Conservation (phyloP, 2,329 filamentous ascomycete genomes). For the Stachybotrys chartarum region DNA sequence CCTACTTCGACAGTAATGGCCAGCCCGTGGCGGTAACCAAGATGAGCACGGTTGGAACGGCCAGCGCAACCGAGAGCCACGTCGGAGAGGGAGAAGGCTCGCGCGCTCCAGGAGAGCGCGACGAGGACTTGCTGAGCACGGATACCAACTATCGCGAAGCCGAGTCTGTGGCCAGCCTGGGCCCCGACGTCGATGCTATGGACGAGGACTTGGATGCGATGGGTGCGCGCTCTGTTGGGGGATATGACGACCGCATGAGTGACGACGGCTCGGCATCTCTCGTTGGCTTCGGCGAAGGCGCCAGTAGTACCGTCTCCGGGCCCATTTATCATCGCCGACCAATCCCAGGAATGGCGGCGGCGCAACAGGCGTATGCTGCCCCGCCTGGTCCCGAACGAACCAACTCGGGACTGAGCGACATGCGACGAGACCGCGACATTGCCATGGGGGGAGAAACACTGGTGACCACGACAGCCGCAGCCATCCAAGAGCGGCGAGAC, state of each 20-base stretch:
- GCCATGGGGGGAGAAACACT: slow-evolving; percentile 32
- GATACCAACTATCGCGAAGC: slow-evolving; percentile 54
- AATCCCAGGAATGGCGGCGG: slow-evolving; percentile 31
- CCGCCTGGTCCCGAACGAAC: slow-evolving; percentile 35
- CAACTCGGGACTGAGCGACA: slow-evolving; percentile 45
- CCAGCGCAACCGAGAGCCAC: slow-evolving; percentile 76
- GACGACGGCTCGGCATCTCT: slow-evolving; percentile 78
- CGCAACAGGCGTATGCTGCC: slow-evolving; percentile 28
- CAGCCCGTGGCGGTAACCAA: slow-evolving; percentile 61
- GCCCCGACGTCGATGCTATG: slow-evolving; percentile 37
- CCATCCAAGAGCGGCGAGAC: slow-evolving; percentile 47
- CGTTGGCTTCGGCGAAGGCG: slow-evolving; percentile 89
- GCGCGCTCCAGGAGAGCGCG: slow-evolving; percentile 44
- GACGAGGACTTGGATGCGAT: slow-evolving; percentile 44
- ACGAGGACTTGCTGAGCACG: slow-evolving; percentile 66
- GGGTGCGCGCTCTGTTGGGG: slow-evolving; percentile 38
- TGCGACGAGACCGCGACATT: slow-evolving; percentile 25
- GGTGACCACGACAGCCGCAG: slow-evolving; percentile 29
- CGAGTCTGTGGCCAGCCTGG: slow-evolving; percentile 50
- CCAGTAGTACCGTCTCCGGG: slow-evolving; percentile 75
- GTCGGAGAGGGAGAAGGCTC: slow-evolving; percentile 44
- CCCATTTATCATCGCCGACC: slow-evolving; percentile 58
- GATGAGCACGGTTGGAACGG: slow-evolving; percentile 87
- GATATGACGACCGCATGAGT: slow-evolving; percentile 67
- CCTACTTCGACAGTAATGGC: slow-evolving; percentile 75